Conservation (phyloP, 2,329 filamentous ascomycete genomes). For the Chaetomiaceae sp. region DNA sequence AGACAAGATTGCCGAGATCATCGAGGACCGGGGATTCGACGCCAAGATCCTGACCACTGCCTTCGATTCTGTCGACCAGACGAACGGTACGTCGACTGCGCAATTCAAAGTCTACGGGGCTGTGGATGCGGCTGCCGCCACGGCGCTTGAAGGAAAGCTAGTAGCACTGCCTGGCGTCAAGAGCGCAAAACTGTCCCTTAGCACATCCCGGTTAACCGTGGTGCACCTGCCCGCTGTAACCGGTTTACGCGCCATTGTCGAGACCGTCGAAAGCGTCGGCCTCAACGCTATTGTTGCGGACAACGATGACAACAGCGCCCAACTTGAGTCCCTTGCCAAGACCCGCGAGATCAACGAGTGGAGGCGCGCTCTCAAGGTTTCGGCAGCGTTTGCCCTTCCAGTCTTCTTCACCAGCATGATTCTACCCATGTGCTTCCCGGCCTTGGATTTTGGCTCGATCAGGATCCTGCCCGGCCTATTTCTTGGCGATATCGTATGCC, state of each 20-base stretch:
- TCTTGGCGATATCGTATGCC: constrained; percentile 79
- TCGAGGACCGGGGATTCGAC: constrained; percentile 87
- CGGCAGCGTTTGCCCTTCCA: constrained; percentile 74
- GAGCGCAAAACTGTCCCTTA: constrained; percentile 66
- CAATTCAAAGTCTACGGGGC: constrained; percentile 83
- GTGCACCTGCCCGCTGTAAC: constrained; percentile 64
- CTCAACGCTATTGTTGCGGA: constrained; percentile 88
- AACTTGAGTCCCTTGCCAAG: constrained; percentile 91
- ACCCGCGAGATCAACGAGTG: constrained; percentile 95
- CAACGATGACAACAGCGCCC: constrained; percentile 91
- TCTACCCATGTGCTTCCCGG: constrained; percentile 75
- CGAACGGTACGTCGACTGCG: constrained; percentile 53
- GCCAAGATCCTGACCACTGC: constrained; percentile 74
- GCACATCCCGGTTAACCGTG: constrained; percentile 68
- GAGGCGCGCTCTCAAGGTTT: constrained; percentile 73
- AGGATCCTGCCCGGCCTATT: constrained; percentile 68
- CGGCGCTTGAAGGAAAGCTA: constrained; percentile 63
- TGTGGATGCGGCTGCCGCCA: constrained; percentile 64
- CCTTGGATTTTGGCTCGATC: constrained; percentile 69
- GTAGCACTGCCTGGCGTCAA: constrained; percentile 61
- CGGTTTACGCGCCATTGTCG: constrained; percentile 77
- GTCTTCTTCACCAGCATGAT: constrained; percentile 93
- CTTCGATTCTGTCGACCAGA: constrained; percentile 49
- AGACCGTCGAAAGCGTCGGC: constrained; percentile 71
- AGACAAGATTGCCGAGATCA: constrained; percentile 70